phyloP scores from a whole-genome alignment of 257 asterid genomes.

The Vinca minor region DNA sequence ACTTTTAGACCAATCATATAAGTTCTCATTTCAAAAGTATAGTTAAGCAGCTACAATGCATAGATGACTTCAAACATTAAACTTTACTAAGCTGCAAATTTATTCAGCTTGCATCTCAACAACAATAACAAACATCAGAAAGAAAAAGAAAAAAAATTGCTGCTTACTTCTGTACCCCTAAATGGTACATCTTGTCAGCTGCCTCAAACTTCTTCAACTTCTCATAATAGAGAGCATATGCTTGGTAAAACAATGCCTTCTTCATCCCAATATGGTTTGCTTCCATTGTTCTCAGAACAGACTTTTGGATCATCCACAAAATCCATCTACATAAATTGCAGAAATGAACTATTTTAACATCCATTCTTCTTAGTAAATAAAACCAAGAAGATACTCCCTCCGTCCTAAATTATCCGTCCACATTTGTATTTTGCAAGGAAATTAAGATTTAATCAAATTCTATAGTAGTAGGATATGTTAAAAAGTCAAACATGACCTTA shows the following conservation, averaged over 20 bases:
- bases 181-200: slow-evolving; percentile 74
- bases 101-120: background rate
- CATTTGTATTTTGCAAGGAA: too few relatives aligned
- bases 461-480: too few relatives aligned
- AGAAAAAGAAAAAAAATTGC: background rate
- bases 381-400: too few relatives aligned
- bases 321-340: slow-evolving; percentile 56
- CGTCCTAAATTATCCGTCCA: too few relatives aligned
- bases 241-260: slow-evolving; percentile 73
- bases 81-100: background rate
- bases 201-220: slow-evolving; percentile 75
- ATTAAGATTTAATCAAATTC: too few relatives aligned
- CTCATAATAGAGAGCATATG: slow-evolving; percentile 85
- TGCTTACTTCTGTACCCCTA: slow-evolving; percentile 78
- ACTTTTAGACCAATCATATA: background rate
- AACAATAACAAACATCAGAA: background rate
- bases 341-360: background rate
- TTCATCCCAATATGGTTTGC: slow-evolving; percentile 55
- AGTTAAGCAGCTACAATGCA: background rate
- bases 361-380: too few relatives aligned
- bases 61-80: background rate
- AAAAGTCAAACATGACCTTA: too few relatives aligned
- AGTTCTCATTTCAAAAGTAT: background rate
- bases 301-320: slow-evolving; percentile 80
- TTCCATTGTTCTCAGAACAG: slow-evolving; percentile 65